Evolutionary conservation across 148 eudicot genomes (phyloP).

Genomic region (Vaccinium darrowii): DNA sequence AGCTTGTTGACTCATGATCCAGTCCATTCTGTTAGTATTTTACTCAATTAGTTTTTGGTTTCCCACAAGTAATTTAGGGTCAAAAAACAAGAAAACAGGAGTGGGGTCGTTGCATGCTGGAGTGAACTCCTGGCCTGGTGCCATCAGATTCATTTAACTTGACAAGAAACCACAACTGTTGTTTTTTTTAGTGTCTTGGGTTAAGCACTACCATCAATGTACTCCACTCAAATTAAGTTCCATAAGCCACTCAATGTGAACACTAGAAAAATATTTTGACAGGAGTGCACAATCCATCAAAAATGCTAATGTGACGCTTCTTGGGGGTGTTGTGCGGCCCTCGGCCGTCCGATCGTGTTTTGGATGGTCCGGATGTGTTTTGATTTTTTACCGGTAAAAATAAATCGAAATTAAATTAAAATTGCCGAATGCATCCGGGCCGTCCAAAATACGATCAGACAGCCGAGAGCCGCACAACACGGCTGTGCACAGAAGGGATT

Average conservation of each 20-base stretch:
- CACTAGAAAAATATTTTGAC: neutral
- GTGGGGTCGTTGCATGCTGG: neutral
- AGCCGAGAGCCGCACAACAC: too few species aligned
- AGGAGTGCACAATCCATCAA: neutral
- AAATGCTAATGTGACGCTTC: too few species aligned
- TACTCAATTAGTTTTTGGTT: neutral
- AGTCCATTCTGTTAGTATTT: neutral
- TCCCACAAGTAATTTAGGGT: constrained; percentile 3
- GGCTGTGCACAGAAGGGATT: too few species aligned
- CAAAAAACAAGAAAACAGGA: neutral
- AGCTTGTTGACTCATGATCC: neutral
- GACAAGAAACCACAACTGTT: neutral
- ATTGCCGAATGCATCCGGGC: too few species aligned
- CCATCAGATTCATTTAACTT: neutral
- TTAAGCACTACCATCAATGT: neutral
- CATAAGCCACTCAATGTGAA: neutral
- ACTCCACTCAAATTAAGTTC: neutral
- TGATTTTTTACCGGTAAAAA: too few species aligned
- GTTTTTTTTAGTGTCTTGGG: neutral
- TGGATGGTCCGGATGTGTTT: too few species aligned
- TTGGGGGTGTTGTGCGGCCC: too few species aligned
- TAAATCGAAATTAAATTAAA: too few species aligned
- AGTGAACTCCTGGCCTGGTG: neutral
- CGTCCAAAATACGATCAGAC: too few species aligned
- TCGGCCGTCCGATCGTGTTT: too few species aligned